Evolutionary conservation across 2,329 filamentous ascomycete genomes (phyloP), one percentile per base, ranked within the genome.

Genomic region (Alternaria panax): DNA sequence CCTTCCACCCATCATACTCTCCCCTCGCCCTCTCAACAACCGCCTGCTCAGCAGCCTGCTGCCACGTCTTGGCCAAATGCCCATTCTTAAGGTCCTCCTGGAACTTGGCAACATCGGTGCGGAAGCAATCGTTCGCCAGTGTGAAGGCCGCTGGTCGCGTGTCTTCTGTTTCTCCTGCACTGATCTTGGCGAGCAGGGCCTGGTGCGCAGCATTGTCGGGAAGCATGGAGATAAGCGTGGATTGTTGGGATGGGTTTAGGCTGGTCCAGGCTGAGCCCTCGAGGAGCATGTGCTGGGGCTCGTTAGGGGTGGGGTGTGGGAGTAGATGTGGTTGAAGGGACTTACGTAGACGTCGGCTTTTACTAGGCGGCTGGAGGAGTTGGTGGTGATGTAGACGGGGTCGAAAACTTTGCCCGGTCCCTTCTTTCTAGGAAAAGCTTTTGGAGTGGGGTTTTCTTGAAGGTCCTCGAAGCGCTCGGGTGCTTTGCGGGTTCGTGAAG

Each of bases 41-140:
- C 2, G 88, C 87, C 63, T 80, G 73, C 32, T 80, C 76, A 14
- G 87, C 87, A 56, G 86, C 79, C 2, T 76, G 77, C 58, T 85
- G 79, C 87, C 87, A 90, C 51, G 80, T 80, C 9, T 84, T 83
- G n/a, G 84, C 82, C 63, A 87, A 83, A 50, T 81, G 82, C 2
- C 88, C 88, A 25, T 81, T 78, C 22, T 73, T 73, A 1, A 89
- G 78, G 64, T 89, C 86, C 4, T 82, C 71, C 68, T 87, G 82
- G 69, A 86, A 89, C 51, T 82, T 79, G 18, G 83, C 81, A 38
- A 87, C 72, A 42, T 81, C 84, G 20, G 83, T 82, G 22, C 83
- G 80, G 74, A 87, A 86, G 57, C 81, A 79, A 45, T 79, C 77
- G 22, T 74, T 83, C 70, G 51, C 64, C 7, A 63, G 45, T 18